Evolutionary conservation across 2,329 filamentous ascomycete species (phyloP).

Genomic region (Zopfia rhizophila): DNA sequence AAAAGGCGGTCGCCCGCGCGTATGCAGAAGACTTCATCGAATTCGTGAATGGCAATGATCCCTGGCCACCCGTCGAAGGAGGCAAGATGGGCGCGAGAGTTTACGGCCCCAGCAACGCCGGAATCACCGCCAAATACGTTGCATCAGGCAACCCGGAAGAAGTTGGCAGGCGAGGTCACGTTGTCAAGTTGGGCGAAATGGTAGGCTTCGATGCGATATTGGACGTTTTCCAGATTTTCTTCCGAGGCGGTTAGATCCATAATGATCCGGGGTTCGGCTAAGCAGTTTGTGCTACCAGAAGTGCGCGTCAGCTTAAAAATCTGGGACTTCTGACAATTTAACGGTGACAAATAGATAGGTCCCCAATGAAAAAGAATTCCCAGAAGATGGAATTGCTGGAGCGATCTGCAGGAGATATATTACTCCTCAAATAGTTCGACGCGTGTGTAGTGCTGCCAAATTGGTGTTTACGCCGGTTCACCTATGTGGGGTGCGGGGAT

Average conservation of each 20-base stretch:
- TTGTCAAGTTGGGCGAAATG: conserved; percentile 39
- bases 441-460: conserved; percentile 12
- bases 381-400: conserved; percentile 3
- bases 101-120: conserved; percentile 42
- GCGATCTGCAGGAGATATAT: background rate
- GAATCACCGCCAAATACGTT: conserved; percentile 38
- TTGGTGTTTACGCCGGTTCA: no score
- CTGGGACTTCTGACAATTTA: no score
- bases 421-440: conserved; percentile 16
- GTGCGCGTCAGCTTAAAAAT: conserved; percentile 4
- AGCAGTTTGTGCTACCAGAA: conserved; percentile 5
- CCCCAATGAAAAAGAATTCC: background rate
- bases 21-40: conserved; percentile 45
- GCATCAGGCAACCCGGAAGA: conserved; percentile 35
- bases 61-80: conserved; percentile 41
- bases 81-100: conserved; percentile 36
- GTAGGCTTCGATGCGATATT: conserved; percentile 37
- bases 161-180: conserved; percentile 34
- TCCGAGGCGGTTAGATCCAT: conserved; percentile 25
- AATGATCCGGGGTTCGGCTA: background rate
- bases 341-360: conserved; percentile 6
- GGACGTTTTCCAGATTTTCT: conserved; percentile 39
- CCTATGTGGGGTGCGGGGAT: conserved; percentile 25
- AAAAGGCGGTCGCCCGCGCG: conserved; percentile 32
- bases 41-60: conserved; percentile 44